Conservation (phyloP, 352 stramenopile species). For the Sclerospora graminicola region DNA sequence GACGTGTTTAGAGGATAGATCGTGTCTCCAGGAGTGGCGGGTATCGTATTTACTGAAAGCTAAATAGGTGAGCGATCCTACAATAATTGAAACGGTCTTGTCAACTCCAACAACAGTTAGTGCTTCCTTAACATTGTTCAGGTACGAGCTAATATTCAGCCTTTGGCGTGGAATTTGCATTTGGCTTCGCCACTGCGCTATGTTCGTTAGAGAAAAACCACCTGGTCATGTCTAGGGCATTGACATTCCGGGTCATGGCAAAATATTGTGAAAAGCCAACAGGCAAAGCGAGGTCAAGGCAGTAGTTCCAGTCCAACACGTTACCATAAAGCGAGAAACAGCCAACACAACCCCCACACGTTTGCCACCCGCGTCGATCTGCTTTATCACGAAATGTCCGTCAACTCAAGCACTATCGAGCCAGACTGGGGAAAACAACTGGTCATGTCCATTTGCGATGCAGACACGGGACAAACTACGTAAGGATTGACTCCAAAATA, state of each 20-base stretch:
- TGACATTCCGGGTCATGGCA: conserved; percentile 83
- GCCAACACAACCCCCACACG: conserved; percentile 75
- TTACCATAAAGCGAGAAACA: conserved; percentile 90
- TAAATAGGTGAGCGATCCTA: conserved; percentile 79
- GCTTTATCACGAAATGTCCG: too few species aligned
- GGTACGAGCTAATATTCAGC: conserved; percentile 78
- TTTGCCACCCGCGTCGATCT: conserved; percentile 65
- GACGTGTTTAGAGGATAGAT: conserved; percentile 74
- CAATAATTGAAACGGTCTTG: conserved; percentile 72
- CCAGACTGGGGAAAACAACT: too few species aligned
- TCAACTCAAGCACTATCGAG: too few species aligned
- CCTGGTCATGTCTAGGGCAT: conserved; percentile 92
- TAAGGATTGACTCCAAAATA: too few species aligned
- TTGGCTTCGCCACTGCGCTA: conserved; percentile 90
- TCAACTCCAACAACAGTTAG: conserved; percentile 66
- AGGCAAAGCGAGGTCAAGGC: conserved; percentile 67
- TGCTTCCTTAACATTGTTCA: conserved; percentile 66
- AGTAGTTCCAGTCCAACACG: conserved; percentile 83
- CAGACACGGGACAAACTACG: too few species aligned
- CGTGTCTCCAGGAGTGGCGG: conserved; percentile 48
- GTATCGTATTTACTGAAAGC: conserved; percentile 75
- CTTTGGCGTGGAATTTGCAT: conserved; percentile 46
- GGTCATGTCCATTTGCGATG: too few species aligned
- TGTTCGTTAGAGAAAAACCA: conserved; percentile 95
- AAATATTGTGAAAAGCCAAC: conserved; percentile 75